Percentiles rank a stretch among this genome's conserved stretches.
Evolutionary conservation across 495 filamentous ascomycete genomes (phyloP).

Genomic region (Tuber brumale): DNA sequence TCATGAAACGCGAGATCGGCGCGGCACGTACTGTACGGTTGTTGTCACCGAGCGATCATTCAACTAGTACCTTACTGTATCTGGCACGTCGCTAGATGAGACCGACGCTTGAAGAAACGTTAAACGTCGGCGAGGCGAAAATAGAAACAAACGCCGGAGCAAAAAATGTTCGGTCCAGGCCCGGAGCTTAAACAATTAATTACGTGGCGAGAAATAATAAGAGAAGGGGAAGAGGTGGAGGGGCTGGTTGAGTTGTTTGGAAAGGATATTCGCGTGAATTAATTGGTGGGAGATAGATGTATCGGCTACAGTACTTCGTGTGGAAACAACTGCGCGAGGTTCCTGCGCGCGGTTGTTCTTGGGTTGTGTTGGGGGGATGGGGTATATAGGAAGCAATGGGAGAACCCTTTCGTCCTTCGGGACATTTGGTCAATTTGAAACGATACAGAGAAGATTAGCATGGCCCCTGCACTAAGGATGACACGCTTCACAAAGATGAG

Average conservation of each 20-base stretch:
- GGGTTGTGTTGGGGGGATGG: not conserved
- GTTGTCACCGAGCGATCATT: not conserved
- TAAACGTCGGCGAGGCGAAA: not conserved
- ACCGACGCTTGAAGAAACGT: not conserved
- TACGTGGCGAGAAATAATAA: not conserved
- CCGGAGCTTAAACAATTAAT: not conserved
- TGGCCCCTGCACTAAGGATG: slow-evolving; percentile 99
- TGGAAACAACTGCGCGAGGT: not conserved
- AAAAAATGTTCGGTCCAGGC: not conserved
- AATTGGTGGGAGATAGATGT: not conserved
- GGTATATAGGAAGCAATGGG: not conserved
- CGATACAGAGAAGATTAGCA: slow-evolving; percentile 97
- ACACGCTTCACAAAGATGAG: slow-evolving; percentile 98
- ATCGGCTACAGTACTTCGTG: not conserved
- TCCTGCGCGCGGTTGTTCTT: not conserved
- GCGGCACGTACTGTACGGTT: not conserved
- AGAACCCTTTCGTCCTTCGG: slow-evolving; percentile 50
- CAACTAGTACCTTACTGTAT: not conserved
- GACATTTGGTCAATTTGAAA: slow-evolving; percentile 76
- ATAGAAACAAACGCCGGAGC: not conserved
- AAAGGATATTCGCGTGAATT: not conserved
- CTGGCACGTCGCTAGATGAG: not conserved
- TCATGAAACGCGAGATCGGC: not conserved
- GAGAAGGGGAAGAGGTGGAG: too few species aligned
- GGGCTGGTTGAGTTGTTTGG: not conserved